Conservation (phyloP, 768 basidiomycete genomes). For the Mycena rebaudengoi region DNA sequence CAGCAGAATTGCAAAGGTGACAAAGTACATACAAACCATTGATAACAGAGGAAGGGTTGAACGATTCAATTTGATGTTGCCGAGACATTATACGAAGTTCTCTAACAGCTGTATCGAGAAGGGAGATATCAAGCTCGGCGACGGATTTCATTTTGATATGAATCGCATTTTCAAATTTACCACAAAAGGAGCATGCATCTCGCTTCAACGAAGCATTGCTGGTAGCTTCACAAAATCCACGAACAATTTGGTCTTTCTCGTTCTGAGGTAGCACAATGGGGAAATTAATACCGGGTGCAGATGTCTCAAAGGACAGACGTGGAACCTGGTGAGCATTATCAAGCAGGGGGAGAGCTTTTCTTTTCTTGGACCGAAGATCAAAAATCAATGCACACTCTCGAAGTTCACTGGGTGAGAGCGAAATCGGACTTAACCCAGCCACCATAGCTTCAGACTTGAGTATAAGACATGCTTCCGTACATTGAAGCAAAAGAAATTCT, state of each 20-base stretch:
- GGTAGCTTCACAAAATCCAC: not conserved
- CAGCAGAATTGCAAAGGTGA: conserved; percentile 15
- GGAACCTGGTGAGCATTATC: not conserved
- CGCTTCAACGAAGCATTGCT: not conserved
- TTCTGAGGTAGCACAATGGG: not conserved
- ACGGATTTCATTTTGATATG: not conserved
- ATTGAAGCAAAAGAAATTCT: not conserved
- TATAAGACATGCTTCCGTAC: conserved; percentile 1
- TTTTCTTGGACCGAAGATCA: conserved; percentile 4
- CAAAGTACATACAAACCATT: conserved; percentile 7
- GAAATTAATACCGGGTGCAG: not conserved
- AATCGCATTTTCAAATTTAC: not conserved
- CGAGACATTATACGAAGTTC: not conserved
- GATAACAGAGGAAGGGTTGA: not conserved
- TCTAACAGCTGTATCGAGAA: conserved; percentile 12
- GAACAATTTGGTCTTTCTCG: conserved; percentile 14
- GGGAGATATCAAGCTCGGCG: conserved; percentile 20
- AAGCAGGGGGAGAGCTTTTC: not conserved
- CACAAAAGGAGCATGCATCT: conserved; percentile 20
- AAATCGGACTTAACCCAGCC: not conserved
- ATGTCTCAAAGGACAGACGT: not conserved
- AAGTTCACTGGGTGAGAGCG: not conserved
- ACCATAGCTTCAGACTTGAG: conserved; percentile 1
- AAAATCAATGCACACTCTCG: not conserved
- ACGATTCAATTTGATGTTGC: conserved; percentile 13